These are phyloP conservation scores for Cladosporium sp. DNA, from an alignment of 2,329 filamentous ascomycete species.

Conservation along the genomic window DNA sequence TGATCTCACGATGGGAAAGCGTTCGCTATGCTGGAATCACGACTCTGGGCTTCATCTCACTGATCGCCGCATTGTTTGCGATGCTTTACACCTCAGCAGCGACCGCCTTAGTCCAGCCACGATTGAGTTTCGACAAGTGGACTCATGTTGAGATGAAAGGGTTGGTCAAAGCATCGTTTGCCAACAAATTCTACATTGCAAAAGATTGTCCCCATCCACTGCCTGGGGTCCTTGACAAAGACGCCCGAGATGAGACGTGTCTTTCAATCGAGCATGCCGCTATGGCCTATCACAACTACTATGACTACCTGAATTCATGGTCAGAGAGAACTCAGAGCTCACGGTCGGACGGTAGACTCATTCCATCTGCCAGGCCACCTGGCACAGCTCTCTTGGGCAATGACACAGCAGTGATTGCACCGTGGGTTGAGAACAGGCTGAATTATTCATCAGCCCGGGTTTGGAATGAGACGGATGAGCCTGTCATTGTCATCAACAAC, in stretches of 20 bases:
- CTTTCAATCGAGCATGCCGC: conserved; percentile 66
- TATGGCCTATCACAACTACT: conserved; percentile 67
- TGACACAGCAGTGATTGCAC: conserved; percentile 65
- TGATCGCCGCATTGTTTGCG: conserved; percentile 61
- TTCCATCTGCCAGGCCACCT: conserved; percentile 44
- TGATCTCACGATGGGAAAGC: conserved; percentile 65
- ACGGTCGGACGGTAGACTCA: neutral
- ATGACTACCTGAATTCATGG: conserved; percentile 37
- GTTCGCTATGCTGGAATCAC: conserved; percentile 61
- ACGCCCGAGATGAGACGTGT: conserved; percentile 52
- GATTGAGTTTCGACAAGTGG: conserved; percentile 58
- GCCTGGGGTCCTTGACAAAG: conserved; percentile 35
- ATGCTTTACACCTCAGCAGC: conserved; percentile 75
- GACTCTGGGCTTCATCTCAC: conserved; percentile 59
- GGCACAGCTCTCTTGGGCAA: conserved; percentile 64
- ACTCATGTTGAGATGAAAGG: conserved; percentile 50
- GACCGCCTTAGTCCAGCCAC: conserved; percentile 70
- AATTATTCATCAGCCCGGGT: conserved; percentile 29
- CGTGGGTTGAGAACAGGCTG: conserved; percentile 56
- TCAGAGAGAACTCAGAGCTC: conserved; percentile 39
- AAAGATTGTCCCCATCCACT: conserved; percentile 61
- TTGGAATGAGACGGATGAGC: conserved; percentile 15
- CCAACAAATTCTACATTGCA: conserved; percentile 56
- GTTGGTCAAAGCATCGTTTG: conserved; percentile 58
- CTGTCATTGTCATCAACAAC: conserved; percentile 66